Evolutionary conservation across 2,329 filamentous ascomycete genomes (phyloP).

Genomic region (Ophiostoma quercus): DNA sequence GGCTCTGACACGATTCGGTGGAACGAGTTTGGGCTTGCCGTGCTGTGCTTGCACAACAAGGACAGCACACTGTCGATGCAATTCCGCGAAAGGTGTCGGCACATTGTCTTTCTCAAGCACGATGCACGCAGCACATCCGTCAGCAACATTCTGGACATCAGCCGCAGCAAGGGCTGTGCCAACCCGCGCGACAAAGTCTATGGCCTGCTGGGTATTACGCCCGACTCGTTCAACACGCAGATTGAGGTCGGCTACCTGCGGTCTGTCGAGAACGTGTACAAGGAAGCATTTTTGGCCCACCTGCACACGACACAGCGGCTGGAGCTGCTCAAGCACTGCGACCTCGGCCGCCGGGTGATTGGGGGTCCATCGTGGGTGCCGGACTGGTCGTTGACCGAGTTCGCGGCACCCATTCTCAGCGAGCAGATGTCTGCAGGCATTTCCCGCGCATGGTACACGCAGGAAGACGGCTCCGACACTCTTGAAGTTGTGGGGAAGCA

Average conservation of each 20-base stretch:
- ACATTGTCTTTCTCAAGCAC: constrained; percentile 17
- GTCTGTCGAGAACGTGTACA: constrained; percentile 13
- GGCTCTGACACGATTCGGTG: constrained; percentile 8
- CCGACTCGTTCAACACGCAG: background rate
- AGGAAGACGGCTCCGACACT: background rate
- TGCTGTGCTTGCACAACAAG: constrained; percentile 19
- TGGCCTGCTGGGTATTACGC: constrained; percentile 17
- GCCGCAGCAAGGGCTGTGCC: constrained; percentile 16
- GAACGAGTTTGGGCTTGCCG: constrained; percentile 7
- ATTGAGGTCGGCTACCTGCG: constrained; percentile 16
- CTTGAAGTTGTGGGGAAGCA: background rate
- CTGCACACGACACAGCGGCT: constrained; percentile 10
- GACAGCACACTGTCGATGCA: constrained; percentile 19
- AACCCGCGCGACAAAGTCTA: constrained; percentile 20
- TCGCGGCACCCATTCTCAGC: constrained; percentile 16
- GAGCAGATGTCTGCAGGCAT: constrained; percentile 17
- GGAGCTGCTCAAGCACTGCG: constrained; percentile 17
- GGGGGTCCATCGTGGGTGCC: constrained; percentile 17
- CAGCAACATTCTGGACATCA: constrained; percentile 17
- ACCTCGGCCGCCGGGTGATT: constrained; percentile 6
- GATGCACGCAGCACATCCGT: constrained; percentile 17
- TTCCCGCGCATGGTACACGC: constrained; percentile 15
- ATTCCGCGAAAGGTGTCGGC: constrained; percentile 17
- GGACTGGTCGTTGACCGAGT: constrained; percentile 12
- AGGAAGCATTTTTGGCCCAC: constrained; percentile 8